A percentile compares a stretch with the other conserved stretches of the same genome.
phyloP scores from a whole-genome alignment of 1,139 yeast species.

The Blastobotrys aristatus region DNA sequence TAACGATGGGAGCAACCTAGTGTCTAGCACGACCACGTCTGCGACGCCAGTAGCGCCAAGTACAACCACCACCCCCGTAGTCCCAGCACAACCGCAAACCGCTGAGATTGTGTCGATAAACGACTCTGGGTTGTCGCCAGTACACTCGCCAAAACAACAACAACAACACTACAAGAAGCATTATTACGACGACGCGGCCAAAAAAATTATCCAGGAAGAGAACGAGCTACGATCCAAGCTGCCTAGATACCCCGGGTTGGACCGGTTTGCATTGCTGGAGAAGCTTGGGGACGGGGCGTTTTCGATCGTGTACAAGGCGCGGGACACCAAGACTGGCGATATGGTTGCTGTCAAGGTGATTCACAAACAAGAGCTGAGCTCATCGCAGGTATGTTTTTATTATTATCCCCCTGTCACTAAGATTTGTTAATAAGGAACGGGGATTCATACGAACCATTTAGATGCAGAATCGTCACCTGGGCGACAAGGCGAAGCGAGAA shows the following conservation, averaged over 20 bases:
- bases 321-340: slow-evolving; percentile 43
- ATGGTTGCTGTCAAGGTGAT: slow-evolving; percentile 82
- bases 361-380: slow-evolving; percentile 57
- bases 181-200: slow-evolving; percentile 49
- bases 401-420: too few relatives aligned
- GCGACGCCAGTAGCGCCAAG: background rate
- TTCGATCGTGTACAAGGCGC: slow-evolving; percentile 76
- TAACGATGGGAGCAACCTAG: background rate
- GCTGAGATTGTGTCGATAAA: background rate
- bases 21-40: background rate
- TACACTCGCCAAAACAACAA: too few relatives aligned
- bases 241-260: slow-evolving; percentile 48
- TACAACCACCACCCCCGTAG: background rate
- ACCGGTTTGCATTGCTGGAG: slow-evolving; percentile 42
- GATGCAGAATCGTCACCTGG: too few relatives aligned
- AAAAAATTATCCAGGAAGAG: slow-evolving; percentile 62
- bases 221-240: slow-evolving; percentile 37
- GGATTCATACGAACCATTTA: slow-evolving; percentile 19
- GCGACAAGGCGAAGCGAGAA: slow-evolving; percentile 29
- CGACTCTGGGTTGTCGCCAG: too few relatives aligned
- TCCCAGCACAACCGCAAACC: background rate
- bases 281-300: slow-evolving; percentile 72
- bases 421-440: background rate
- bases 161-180: slow-evolving; percentile 30
- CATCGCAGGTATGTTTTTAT: slow-evolving; percentile 36